Evolutionary conservation across 1,284 basidiomycete genomes (phyloP).

Genomic region (Cutaneotrichosporon mucoides): DNA sequence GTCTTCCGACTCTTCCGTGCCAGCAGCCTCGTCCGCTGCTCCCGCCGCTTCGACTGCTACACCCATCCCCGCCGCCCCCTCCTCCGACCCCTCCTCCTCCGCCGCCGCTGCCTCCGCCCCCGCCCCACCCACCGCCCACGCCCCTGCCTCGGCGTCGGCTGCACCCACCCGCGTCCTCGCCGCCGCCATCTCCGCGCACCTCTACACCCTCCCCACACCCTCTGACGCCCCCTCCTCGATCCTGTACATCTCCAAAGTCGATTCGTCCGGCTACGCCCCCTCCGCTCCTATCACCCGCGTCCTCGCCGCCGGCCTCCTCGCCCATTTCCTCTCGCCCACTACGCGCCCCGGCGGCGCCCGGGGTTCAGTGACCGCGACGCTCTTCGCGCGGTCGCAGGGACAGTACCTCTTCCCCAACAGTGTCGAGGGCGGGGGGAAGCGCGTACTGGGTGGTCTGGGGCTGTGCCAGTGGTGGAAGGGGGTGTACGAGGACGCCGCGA

Average conservation of each 20-base stretch:
- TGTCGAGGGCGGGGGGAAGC: conserved; percentile 65
- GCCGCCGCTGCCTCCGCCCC: background rate
- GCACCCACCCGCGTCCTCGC: conserved; percentile 52
- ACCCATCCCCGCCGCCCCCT: background rate
- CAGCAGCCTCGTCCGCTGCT: background rate
- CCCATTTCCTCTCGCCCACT: conserved; percentile 63
- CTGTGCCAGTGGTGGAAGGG: conserved; percentile 92
- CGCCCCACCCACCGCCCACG: background rate
- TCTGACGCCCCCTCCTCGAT: conserved; percentile 55
- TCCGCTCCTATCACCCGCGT: conserved; percentile 58
- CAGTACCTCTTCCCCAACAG: conserved; percentile 96
- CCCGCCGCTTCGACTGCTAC: background rate
- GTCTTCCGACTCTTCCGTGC: background rate
- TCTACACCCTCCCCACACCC: conserved; percentile 61
- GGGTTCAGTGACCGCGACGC: conserved; percentile 65
- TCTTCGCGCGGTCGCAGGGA: conserved; percentile 84
- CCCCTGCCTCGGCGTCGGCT: background rate
- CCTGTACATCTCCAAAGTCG: conserved; percentile 90
- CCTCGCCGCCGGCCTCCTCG: conserved; percentile 65
- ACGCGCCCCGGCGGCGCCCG: conserved; percentile 56
- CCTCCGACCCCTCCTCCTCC: background rate
- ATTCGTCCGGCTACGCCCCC: conserved; percentile 72
- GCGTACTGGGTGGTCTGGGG: conserved; percentile 68
- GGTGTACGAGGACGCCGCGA: conserved; percentile 59
- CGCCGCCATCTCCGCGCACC: conserved; percentile 72